A percentile compares a stretch with the other conserved stretches of the same genome.
phyloP scores from a whole-genome alignment of 1,284 basidiomycete genomes.

The Ustanciosporium gigantosporum region DNA sequence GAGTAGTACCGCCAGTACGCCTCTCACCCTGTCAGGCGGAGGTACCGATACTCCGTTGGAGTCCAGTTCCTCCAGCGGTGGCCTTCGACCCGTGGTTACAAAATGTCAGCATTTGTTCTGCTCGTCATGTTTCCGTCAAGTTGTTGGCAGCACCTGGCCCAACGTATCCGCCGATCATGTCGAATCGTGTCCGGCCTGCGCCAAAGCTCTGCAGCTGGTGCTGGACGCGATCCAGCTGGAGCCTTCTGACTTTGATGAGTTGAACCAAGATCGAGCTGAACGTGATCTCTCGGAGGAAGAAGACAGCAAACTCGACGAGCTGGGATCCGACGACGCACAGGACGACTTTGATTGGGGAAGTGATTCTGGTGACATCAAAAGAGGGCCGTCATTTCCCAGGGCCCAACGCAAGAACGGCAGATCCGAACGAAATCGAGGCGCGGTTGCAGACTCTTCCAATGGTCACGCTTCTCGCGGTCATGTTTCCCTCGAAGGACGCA shows the following conservation, averaged over 20 bases:
- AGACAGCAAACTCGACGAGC: neutral
- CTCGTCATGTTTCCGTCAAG: conserved; percentile 60
- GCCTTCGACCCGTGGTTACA: conserved; percentile 67
- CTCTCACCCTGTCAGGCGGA: neutral
- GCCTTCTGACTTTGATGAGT: conserved; percentile 30
- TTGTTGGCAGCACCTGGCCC: conserved; percentile 32
- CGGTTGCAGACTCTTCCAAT: neutral
- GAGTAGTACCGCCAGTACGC: conserved; percentile 1
- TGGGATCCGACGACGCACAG: conserved; percentile 1
- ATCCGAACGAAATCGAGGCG: neutral
- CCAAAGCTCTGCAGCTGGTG: conserved; percentile 51
- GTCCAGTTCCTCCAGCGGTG: neutral
- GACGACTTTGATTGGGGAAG: conserved; percentile 37
- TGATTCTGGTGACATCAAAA: conserved; percentile 7
- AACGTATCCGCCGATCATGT: conserved; percentile 17
- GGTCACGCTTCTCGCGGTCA: conserved; percentile 2
- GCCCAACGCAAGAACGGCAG: conserved; percentile 13
- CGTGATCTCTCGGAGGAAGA: neutral
- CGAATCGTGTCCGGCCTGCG: conserved; percentile 72
- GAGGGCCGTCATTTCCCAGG: neutral
- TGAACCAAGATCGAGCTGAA: conserved; percentile 33
- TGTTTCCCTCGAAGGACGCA: conserved; percentile 23
- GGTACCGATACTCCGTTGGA: neutral
- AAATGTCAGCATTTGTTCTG: conserved; percentile 87
- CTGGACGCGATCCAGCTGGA: conserved; percentile 44